Evolutionary conservation across 805 yeast species (phyloP).

Genomic region (Pichia heedii): DNA sequence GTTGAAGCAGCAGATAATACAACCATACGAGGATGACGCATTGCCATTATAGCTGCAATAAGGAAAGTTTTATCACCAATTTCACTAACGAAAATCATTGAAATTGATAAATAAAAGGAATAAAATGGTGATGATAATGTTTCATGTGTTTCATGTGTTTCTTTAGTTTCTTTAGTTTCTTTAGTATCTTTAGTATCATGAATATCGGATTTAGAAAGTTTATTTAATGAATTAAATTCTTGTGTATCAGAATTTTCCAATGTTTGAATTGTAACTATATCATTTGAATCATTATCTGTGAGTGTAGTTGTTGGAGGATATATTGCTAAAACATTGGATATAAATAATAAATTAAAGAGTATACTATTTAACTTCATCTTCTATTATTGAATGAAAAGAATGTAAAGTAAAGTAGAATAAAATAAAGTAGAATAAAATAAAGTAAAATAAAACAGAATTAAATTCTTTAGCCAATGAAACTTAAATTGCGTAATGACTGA

Average conservation of each 20-base stretch:
- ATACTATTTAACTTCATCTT: background rate
- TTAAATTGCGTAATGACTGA: too few relatives aligned
- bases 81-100: conserved; percentile 93
- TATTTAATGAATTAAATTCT: too few relatives aligned
- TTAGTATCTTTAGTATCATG: too few relatives aligned
- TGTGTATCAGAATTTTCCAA: background rate
- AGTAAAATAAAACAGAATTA: too few relatives aligned
- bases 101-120: conserved; percentile 66
- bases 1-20: conserved; percentile 87
- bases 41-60: conserved; percentile 96
- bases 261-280: background rate
- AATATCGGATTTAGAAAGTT: too few relatives aligned
- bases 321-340: conserved; percentile 9
- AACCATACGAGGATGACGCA: conserved; percentile 75
- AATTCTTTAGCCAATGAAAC: too few relatives aligned
- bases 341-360: background rate
- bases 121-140: conserved; percentile 10
- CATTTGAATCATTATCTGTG: background rate
- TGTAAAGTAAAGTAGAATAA: too few relatives aligned
- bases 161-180: background rate
- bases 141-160: background rate
- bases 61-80: conserved; percentile 96
- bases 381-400: too few relatives aligned
- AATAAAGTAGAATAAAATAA: too few relatives aligned
- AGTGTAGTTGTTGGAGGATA: conserved; percentile 11